Base-by-base conservation (phyloP, 176 grass and related monocot species). In the Puya raimondii region DNA sequence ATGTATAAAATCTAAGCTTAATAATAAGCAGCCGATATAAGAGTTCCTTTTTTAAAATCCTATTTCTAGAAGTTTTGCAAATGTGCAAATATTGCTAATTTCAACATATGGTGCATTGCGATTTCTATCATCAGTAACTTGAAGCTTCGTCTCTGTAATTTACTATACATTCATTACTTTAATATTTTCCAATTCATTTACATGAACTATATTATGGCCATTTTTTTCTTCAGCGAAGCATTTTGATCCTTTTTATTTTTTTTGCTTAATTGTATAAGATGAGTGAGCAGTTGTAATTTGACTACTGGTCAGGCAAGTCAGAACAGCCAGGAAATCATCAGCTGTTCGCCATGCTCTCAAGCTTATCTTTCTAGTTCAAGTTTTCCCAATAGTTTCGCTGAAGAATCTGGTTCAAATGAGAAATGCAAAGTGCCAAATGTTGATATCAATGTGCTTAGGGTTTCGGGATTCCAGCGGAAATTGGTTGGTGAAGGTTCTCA, bases 401-500 rank as follows among this genome's bases (percentile, higher is more conserved):
- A 76, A 66, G 29, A 70, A 53, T 6, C 72, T 79, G 53, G 74
- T 50, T 70, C 80, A 17, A 16, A 12, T 47, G 72, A 68, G 11
- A 65, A 76, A 23, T 96, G 94, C 64, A 72, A 85, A 54, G 67
- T 49, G 49, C 48, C 77, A 10, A 49, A 56, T 64, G 58, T 42
- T 70, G 58, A 79, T 68, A 23, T 66, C 14, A 74, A 64, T 64
- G 50, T 74, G 23, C 72, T 81, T 68, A 1, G 3, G 16, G 53
- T 87, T 77, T 66, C 77, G 23, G 72, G 76, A 9, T 48, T 90
- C 51, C 65, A 72, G 2, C 71, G 80, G n/a, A 47, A 79, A 51
- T 78, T 97, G 52, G 70, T 74, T 22, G 86, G 89, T 54, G 89
- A 92, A 88, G 94, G 94, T 61, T 97, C 86, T 74, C 93, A 97